Evolutionary conservation across 495 filamentous ascomycete genomes (phyloP).

Genomic region (Podospora bellae-mahoneyi): DNA sequence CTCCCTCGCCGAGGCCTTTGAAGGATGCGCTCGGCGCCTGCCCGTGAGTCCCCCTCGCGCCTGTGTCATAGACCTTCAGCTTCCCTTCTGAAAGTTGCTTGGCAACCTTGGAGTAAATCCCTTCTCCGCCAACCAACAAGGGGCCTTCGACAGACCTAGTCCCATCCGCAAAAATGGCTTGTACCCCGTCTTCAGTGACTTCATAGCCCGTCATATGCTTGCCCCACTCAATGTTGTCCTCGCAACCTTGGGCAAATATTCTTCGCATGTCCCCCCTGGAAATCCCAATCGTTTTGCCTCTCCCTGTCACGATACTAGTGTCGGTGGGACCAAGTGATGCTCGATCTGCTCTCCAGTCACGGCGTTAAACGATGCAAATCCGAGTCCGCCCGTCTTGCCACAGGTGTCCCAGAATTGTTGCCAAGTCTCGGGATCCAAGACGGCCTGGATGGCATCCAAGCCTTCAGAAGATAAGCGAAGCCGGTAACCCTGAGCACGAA

Average conservation of each 20-base stretch:
- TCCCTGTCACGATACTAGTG: slow-evolving; percentile 35
- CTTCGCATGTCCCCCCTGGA: slow-evolving; percentile 50
- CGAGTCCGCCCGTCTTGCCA: slow-evolving; percentile 49
- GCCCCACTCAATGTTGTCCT: slow-evolving; percentile 45
- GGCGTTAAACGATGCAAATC: slow-evolving; percentile 45
- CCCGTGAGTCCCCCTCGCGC: slow-evolving; percentile 54
- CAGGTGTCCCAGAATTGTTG: slow-evolving; percentile 52
- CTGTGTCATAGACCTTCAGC: slow-evolving; percentile 53
- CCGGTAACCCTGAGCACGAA: slow-evolving; percentile 54
- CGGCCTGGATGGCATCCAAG: slow-evolving; percentile 50
- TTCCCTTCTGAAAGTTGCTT: slow-evolving; percentile 48
- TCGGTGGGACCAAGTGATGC: slow-evolving; percentile 23
- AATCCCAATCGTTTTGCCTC: slow-evolving; percentile 50
- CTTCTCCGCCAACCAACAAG: slow-evolving; percentile 51
- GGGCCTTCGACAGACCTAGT: slow-evolving; percentile 47
- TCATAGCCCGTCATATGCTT: slow-evolving; percentile 49
- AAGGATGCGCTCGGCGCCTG: slow-evolving; percentile 53
- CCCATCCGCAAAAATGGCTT: slow-evolving; percentile 48
- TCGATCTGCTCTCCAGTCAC: slow-evolving; percentile 39
- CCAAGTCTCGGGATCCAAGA: slow-evolving; percentile 45
- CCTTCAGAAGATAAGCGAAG: slow-evolving; percentile 51
- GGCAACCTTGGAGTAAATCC: slow-evolving; percentile 50
- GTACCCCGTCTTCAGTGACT: slow-evolving; percentile 42
- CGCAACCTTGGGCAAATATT: slow-evolving; percentile 47
- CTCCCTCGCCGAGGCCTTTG: slow-evolving; percentile 52